Evolutionary conservation across 257 asterid species (phyloP), one percentile per base, ranked within the genome.

Genomic region (Apocynum venetum): DNA sequence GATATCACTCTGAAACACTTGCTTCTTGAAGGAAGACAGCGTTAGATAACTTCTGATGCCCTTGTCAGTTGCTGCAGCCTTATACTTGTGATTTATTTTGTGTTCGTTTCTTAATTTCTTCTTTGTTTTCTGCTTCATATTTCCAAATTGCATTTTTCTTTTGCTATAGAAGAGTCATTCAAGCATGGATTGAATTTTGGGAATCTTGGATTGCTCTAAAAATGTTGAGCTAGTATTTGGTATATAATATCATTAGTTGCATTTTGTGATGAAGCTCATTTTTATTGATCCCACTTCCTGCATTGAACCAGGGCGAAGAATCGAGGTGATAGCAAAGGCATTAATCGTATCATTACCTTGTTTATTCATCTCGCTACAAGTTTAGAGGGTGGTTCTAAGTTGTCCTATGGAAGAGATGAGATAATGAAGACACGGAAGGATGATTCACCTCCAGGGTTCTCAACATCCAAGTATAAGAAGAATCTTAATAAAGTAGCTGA

Each of bases 391-490:
- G 88, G 91, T 83, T 83, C 95, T 67, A 87, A 86, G 83, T 74
- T 87, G 74, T 83, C 86, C 52, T 79, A 69, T 81, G 82, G 84
- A 57, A 86, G 90, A 84, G 91, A 91, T 61, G 89, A 86, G 82
- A 73, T 84, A 64, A 81, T 85, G 90, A 87, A 83, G 82, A 80
- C 88, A n/a, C 84, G 89, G 90, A 93, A 85, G 81, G 96, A 89
- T 49, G 89, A 81, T 75, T 86, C 97, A 59, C 97, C 97, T 76
- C 96, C 97, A 31, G 98, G 97, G 36, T 89, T 96, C 89, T 89
- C 89, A 75, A 86, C 95, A 25, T 84, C 93, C 8, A 91, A 89
- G 85, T 85, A 86, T 82, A 96, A 87, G 84, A 93, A 88, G 93
- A 90, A 77, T 77, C 82, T 77, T 60, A 80, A 61, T 75, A 93